Evolutionary conservation across 768 basidiomycete species (phyloP).

Genomic region (Lentinula detonsa): DNA sequence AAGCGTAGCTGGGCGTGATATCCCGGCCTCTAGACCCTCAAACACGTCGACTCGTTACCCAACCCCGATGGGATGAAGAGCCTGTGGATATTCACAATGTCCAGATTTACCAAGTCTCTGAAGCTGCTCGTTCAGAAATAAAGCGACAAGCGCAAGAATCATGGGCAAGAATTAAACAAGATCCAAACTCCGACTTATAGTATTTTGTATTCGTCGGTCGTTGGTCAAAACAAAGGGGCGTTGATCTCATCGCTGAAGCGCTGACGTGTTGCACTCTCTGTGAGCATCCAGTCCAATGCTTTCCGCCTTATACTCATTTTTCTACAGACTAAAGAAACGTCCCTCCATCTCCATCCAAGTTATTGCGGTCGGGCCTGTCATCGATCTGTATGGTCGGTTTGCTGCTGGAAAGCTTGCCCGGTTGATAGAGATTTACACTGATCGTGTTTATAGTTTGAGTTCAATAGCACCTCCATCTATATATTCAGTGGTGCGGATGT

Average conservation of each 20-base stretch:
- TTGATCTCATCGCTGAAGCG: slow-evolving; percentile 87
- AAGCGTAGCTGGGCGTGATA: slow-evolving; percentile 97
- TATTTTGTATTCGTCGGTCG: slow-evolving; percentile 93
- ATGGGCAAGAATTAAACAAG: slow-evolving; percentile 87
- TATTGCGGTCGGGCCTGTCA: slow-evolving; percentile 89
- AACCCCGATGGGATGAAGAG: slow-evolving; percentile 88
- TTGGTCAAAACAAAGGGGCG: slow-evolving; percentile 99
- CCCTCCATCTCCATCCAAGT: slow-evolving; percentile 66
- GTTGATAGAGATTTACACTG: slow-evolving; percentile 93
- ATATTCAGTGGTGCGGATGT: slow-evolving; percentile 95
- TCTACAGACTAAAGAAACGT: slow-evolving; percentile 71
- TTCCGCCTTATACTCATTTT: slow-evolving; percentile 6
- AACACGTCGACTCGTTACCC: slow-evolving; percentile 92
- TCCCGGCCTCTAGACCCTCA: slow-evolving; percentile 92
- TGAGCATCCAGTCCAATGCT: slow-evolving; percentile 34
- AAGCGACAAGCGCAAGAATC: slow-evolving; percentile 92
- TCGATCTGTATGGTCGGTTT: slow-evolving; percentile 92
- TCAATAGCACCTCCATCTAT: slow-evolving; percentile 89
- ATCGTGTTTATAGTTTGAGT: slow-evolving; percentile 91
- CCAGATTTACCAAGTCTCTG: slow-evolving; percentile 71
- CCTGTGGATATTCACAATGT: slow-evolving; percentile 68
- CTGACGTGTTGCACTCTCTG: slow-evolving; percentile 76
- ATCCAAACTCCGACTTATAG: slow-evolving; percentile 84
- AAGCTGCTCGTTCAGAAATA: slow-evolving; percentile 82
- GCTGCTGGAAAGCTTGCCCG: slow-evolving; percentile 92